phyloP scores from a whole-genome alignment of 805 yeast genomes.

The Myxozyma mucilagina region DNA sequence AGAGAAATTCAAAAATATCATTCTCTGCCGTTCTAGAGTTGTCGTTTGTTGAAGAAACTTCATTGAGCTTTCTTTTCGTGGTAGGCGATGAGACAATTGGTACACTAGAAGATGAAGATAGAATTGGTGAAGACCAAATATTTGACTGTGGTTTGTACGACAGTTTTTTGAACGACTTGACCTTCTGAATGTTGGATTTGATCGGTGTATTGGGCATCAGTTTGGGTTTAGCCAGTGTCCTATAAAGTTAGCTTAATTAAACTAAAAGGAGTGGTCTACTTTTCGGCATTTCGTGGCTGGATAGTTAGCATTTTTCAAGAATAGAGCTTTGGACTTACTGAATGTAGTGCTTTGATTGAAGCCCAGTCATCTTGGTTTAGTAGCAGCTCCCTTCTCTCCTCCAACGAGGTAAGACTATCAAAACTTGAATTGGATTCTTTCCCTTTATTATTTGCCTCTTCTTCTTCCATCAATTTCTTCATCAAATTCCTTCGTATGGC shows the following conservation, averaged over 20 bases:
- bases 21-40: neutral
- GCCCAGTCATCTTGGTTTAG: conserved; percentile 13
- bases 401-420: neutral
- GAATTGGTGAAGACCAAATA: neutral
- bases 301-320: no score
- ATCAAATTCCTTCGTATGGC: neutral
- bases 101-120: neutral
- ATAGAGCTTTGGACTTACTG: no score
- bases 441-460: neutral
- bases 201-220: neutral
- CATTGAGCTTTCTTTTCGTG: neutral
- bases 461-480: neutral
- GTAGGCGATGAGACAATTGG: neutral
- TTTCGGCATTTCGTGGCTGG: no score
- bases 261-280: no score
- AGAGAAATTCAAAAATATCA: no score
- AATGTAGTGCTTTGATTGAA: neutral
- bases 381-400: neutral
- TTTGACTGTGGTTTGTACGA: neutral
- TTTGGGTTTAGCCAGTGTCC: neutral
- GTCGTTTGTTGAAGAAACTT: neutral
- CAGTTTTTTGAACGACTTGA: neutral
- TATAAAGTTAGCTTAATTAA: no score
- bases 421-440: neutral
- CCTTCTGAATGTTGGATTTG: neutral